Evolutionary conservation across 2,329 filamentous ascomycete species (phyloP), one percentile per base, ranked within the genome.

Genomic region (Aspergillus sergii): DNA sequence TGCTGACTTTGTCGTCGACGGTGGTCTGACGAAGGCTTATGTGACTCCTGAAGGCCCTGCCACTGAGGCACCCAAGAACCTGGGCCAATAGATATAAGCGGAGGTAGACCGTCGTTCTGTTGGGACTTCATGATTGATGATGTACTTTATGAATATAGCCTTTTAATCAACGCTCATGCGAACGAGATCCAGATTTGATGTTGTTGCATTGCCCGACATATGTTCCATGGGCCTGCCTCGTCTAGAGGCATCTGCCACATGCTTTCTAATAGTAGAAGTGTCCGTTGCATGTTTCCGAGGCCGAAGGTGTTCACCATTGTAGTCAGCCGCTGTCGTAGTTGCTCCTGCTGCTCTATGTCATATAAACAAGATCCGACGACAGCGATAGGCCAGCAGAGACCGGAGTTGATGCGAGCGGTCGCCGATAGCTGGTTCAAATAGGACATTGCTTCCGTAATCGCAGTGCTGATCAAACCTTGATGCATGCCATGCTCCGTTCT

Each of bases 21-120:
- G 95, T 63, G 94, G 94, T 64, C 92, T 99, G 92, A 94, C 89
- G 73, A 97, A 83, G 81, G 92, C 93, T 51, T 98, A 97, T 78
- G 86, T 88, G 54, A 89, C 87, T 19, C 83, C 86, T 21, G 84
- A 88, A 68, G 87, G 86, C 14, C 83, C 85, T 2, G 77, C 86
- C 1, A 81, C 84, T 12, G 73, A 79, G 68, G 79, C 85, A 5
- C 87, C 87, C 10, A 77, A 79, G 75, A 86, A 85, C 76, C 75
- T 81, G 61, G 80, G 64, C 19, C 67, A 66, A n/a, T 69, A 66
- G 39, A 34, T 21, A 36, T 3, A 50, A n/a, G 28, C 4, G 32
- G 36, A 23, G 4, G 10, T 21, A 14, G 32, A 28, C 19, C 23
- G 50, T 14, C 8, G 4, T 21, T 23, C 9, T 9, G 46, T 14